Percentiles rank a stretch among this genome's conserved stretches.
phyloP scores from a whole-genome alignment of 805 yeast genomes.

The Wickerhamomyces sydowiorum region DNA sequence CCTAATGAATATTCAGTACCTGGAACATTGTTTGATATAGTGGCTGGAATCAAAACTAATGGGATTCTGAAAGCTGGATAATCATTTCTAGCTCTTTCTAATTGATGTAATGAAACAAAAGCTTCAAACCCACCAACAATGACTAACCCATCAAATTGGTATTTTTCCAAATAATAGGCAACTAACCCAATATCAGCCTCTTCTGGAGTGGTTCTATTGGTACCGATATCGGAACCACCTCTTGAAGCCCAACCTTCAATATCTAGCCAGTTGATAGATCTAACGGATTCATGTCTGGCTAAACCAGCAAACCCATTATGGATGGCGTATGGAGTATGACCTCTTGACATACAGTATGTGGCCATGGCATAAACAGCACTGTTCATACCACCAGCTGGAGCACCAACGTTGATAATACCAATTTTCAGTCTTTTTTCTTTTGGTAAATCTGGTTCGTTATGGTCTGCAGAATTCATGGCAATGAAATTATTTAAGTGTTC shows the following conservation, averaged over 20 bases:
- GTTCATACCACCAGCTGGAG: constrained; percentile 76
- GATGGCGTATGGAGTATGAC: constrained; percentile 67
- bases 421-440: constrained; percentile 48
- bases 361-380: constrained; percentile 75
- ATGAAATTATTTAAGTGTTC: constrained; percentile 60
- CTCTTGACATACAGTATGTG: constrained; percentile 66
- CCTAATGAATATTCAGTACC: constrained; percentile 79
- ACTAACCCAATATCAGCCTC: constrained; percentile 63
- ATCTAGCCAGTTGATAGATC: constrained; percentile 58
- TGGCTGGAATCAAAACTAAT: constrained; percentile 73
- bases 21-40: constrained; percentile 76
- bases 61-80: constrained; percentile 76
- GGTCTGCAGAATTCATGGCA: constrained; percentile 64
- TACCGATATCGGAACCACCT: constrained; percentile 83
- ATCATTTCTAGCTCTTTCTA: constrained; percentile 50
- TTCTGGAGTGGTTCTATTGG: constrained; percentile 65
- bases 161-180: constrained; percentile 67
- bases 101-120: constrained; percentile 62
- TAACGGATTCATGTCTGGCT: constrained; percentile 55
- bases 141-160: constrained; percentile 62
- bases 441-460: constrained; percentile 55
- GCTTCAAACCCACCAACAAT: constrained; percentile 83
- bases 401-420: constrained; percentile 73
- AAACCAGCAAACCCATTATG: constrained; percentile 73
- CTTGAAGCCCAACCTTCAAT: constrained; percentile 66